Percentiles rank a stretch among this genome's conserved stretches.
These are phyloP conservation scores for Xeromyces bisporus DNA, from an alignment of 495 filamentous ascomycete species.

Conservation along the genomic window DNA sequence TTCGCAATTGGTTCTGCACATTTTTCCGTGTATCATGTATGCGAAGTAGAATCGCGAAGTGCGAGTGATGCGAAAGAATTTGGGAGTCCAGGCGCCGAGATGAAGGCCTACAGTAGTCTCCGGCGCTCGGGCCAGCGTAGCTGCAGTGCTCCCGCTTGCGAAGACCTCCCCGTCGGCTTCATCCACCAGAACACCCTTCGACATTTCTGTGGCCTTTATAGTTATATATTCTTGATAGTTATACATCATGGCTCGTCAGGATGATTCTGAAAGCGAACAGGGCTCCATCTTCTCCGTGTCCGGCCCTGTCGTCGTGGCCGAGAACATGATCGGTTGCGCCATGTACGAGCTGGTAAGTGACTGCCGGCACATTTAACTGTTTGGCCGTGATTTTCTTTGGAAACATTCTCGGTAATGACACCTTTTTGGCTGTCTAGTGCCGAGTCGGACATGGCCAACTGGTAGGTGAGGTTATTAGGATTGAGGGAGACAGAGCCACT, in stretches of 20 bases:
- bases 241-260: constrained; percentile 8
- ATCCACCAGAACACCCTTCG: too few species aligned
- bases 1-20: too few species aligned
- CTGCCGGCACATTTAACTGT: not conserved
- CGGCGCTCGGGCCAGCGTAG: too few species aligned
- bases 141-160: too few species aligned
- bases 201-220: too few species aligned
- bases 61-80: too few species aligned
- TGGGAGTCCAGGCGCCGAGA: too few species aligned
- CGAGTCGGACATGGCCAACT: constrained; percentile 77
- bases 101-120: too few species aligned
- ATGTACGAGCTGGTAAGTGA: constrained; percentile 91
- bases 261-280: constrained; percentile 36
- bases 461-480: constrained; percentile 94
- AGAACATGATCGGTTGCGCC: constrained; percentile 96
- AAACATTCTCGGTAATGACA: constrained; percentile 5
- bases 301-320: constrained; percentile 89
- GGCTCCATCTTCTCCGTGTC: constrained; percentile 35
- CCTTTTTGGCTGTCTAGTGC: constrained; percentile 32
- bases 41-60: too few species aligned
- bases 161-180: too few species aligned
- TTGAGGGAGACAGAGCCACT: constrained; percentile 85
- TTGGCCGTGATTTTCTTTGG: not conserved
- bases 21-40: too few species aligned
- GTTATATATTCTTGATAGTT: too few species aligned